Percentiles rank a stretch among this genome's conserved stretches.
Evolutionary conservation across 2,329 filamentous ascomycete genomes (phyloP).

Genomic region (Cercospora citrullina): DNA sequence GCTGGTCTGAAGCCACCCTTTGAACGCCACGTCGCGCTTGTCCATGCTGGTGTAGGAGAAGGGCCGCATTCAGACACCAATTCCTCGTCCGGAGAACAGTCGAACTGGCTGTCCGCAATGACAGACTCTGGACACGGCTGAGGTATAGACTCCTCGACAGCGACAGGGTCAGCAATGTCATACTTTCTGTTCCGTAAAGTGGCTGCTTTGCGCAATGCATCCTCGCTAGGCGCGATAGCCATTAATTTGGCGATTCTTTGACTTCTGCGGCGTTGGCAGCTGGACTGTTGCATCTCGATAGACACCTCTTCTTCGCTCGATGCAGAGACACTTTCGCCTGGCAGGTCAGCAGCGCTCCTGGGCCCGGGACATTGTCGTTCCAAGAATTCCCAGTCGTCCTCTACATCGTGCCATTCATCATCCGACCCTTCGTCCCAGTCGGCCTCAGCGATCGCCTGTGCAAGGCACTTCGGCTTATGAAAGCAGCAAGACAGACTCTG

Average conservation of each 20-base stretch:
- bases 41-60: constrained; percentile 30
- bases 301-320: constrained; percentile 11
- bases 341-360: not conserved
- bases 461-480: constrained; percentile 41
- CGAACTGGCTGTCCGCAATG: constrained; percentile 20
- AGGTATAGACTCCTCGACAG: constrained; percentile 12
- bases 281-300: constrained; percentile 23
- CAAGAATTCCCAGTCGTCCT: constrained; percentile 24
- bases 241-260: constrained; percentile 17
- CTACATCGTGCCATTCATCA: constrained; percentile 16
- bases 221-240: constrained; percentile 23
- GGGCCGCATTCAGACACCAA: constrained; percentile 24
- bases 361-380: not conserved
- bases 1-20: constrained; percentile 22
- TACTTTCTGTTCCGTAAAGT: constrained; percentile 20
- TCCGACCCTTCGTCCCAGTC: constrained; percentile 2
- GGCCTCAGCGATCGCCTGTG: not conserved
- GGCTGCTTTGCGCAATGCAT: constrained; percentile 24
- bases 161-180: not conserved
- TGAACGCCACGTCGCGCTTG: constrained; percentile 28
- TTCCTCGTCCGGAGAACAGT: not conserved
- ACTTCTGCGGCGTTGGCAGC: constrained; percentile 21
- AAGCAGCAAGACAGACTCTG: constrained; percentile 17
- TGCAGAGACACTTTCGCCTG: not conserved
- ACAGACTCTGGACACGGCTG: constrained; percentile 21